Evolutionary conservation across 2,329 filamentous ascomycete genomes (phyloP), one percentile per base, ranked within the genome.

Genomic region (Phyllosticta ampelicida): DNA sequence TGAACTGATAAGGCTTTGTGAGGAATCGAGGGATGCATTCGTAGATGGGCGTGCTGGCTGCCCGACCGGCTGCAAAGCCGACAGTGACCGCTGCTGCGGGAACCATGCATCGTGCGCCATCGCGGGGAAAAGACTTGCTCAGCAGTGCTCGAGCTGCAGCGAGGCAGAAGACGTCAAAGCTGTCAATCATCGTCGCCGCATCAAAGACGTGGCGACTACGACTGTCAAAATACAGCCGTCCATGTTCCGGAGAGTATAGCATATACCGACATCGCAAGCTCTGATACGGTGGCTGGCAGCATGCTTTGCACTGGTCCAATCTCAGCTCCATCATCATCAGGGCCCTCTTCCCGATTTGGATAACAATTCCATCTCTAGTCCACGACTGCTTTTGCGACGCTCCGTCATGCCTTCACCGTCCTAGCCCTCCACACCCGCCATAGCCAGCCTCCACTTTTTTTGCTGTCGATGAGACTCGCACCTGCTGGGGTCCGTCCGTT

Each of bases 341-440:
- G 36, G 36, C 36, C n/a, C 36, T 44, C 36, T 58, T 58, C 56
- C 56, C 56, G 56, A 54, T 58, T 51, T 51, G 49, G 49, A 51
- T 51, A 51, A 51, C 49, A 51, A 19, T 51, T 51, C 49, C 49
- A 51, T 51, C 9, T 44, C 36, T 26, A 26, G 49, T 26, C 49
- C 19, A 51, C 49, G 49, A 20, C 19, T 51, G 49, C 49, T 26
- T 51, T 58, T 60, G 51, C 52, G 49, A 51, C 50, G 53, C 30
- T 60, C 53, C 53, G 10, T 55, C 55, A 60, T 56, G 53, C 54
- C 56, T 44, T 56, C 58, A 54, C 60, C 30, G 58, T 61, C 55
- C 62, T 66, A 66, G 63, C 60, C 63, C 63, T 67, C 64, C 63
- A 66, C 63, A 65, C 64, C 62, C 59, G 60, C 56, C 49, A 53